Evolutionary conservation across 1,139 yeast genomes (phyloP), one percentile per base, ranked within the genome.

Genomic region (Candida gigantensis): DNA sequence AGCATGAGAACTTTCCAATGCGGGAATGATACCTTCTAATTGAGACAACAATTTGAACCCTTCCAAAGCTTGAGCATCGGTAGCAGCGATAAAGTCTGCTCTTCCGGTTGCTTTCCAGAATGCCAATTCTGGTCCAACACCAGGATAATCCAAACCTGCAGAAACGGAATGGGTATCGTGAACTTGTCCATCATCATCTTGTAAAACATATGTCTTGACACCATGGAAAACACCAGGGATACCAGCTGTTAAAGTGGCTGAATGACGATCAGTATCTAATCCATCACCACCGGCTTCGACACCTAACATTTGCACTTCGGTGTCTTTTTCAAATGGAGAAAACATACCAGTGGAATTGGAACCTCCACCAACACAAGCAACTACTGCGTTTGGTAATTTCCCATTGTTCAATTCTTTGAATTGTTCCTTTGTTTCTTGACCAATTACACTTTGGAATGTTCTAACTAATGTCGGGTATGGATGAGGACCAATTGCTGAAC

Each of bases 251-350:
- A 92, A 74, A 20, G 98, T 89, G 17, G 98, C 98, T 34, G 96
- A 86, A 60, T 92, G 97, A 53, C 79, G 74, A 15, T 72, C 78
- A 14, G 97, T 85, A 53, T 87, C 88, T 34, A 92, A 51, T 57
- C 99, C 99, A 52, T 88, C 96, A 64, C 99, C 99, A 60, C 96
- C 99, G 35, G 99, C 99, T 69, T 94, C 99, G 43, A 90, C 90
- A 58, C 99, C 99, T 34, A 89, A 67, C 60, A 94, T 70, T 56
- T 78, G 79, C 36, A 92, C 99, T 9, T 77, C 69, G 9, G 60
- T 51, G 57, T 89, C 96, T 14, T 88, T 72, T 58, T 88, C 95
- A 57, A 92, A 92, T 35, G 97, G 97, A 14, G 90, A 81, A 61
- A 92, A 92, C 79, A 92, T 80, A 59, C 99, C 99, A 28, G 95